Percentiles rank a stretch among this genome's conserved stretches.
Evolutionary conservation across 306 rosid species (phyloP).

Genomic region (Mucuna pruriens): DNA sequence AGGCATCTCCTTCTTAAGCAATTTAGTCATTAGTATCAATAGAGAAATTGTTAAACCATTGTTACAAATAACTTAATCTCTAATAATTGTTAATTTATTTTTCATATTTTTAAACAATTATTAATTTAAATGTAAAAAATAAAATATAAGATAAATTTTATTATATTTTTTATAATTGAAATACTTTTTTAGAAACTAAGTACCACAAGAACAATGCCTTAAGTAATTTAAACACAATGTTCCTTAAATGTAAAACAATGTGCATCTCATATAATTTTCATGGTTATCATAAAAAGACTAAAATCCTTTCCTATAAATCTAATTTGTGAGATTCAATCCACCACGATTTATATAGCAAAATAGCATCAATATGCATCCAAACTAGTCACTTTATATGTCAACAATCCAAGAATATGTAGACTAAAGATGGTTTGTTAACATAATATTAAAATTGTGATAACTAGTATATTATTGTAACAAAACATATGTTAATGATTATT

Average conservation of each 20-base stretch:
- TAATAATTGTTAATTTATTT: not conserved
- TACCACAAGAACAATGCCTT: not conserved
- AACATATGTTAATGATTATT: not conserved
- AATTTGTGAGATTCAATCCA: not conserved
- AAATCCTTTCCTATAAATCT: too few species aligned
- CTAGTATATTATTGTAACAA: not conserved
- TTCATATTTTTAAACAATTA: not conserved
- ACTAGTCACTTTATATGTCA: not conserved
- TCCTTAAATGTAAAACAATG: not conserved
- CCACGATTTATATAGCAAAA: too few species aligned
- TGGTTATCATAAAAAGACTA: too few species aligned
- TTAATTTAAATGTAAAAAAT: not conserved
- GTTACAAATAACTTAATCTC: not conserved
- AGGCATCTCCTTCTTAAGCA: constrained; percentile 40
- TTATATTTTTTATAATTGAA: not conserved
- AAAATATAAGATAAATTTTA: not conserved
- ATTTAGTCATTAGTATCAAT: not conserved
- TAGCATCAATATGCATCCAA: not conserved
- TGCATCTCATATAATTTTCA: not conserved
- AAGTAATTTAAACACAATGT: not conserved
- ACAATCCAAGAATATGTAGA: not conserved
- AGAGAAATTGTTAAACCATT: not conserved
- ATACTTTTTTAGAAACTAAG: not conserved
- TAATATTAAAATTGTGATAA: not conserved
- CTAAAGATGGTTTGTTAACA: not conserved